Base-by-base conservation (phyloP, 2,329 filamentous ascomycete species). In the Fusarium decemcellulare region DNA sequence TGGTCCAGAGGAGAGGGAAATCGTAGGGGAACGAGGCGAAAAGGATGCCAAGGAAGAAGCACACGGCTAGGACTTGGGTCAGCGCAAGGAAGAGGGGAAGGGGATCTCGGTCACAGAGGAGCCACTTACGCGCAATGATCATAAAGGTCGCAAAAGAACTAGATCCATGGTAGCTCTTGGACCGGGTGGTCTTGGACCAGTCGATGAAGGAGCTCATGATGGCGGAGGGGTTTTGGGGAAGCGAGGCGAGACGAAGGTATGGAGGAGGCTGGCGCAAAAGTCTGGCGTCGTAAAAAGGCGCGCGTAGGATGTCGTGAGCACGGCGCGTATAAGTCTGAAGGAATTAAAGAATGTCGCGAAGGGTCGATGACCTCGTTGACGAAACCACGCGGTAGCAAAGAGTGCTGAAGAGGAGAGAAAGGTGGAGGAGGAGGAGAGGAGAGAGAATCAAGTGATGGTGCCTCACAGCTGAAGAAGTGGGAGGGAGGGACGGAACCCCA, bases 1-100 rank as follows among this genome's bases (percentile, higher is more conserved):
- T 89, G 54, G 91, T 92, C 88, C 93, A 97, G 57, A 97, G 91
- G 68, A 96, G 91, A 64, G 93, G 92, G 84, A 94, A 96, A 86
- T 97, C 96, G 86, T 98, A 99, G 66, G 96, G 95, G 82, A 98
- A 97, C 68, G 91, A 91, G 75, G 94, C 94, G 88, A 98, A 99
- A 81, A 99, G 91, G 81, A 98, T 94, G 75, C 96, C 96, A 70
- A 99, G 92, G 88, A 98, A 97, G 89, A 99, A 99, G 81, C 93
- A 97, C 71, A 93, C 94, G 70, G 92, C 92, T 95, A 74, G 39
- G 54, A 37, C 6, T 16, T 47, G 39, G 55, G 51, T 52, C 23
- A 72, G 57, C 43, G 30, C 30, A 43, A 18, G 29, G 37, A 37
- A 34, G 23, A 52, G 23, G 36, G 55, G 30, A 58, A 62, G 59